These are phyloP conservation scores for Castanopsis chinensis DNA, from an alignment of 306 rosid genomes.

Conservation along the genomic window DNA sequence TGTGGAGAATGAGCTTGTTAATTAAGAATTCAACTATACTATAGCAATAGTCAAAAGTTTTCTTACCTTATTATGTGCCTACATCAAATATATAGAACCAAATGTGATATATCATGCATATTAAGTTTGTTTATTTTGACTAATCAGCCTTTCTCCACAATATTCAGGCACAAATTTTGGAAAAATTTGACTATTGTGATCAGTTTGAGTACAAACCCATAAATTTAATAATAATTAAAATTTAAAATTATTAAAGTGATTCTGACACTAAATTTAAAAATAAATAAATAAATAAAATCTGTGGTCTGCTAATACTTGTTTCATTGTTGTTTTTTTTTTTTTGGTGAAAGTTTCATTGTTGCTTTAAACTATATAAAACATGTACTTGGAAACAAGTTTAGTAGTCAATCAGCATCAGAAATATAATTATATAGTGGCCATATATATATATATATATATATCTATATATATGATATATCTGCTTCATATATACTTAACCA, in stretches of 20 bases:
- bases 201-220: neutral
- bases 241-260: neutral
- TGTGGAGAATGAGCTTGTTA: neutral
- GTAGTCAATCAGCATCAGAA: too few species aligned
- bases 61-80: neutral
- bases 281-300: neutral
- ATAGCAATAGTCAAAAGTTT: neutral
- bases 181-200: constrained; percentile 10
- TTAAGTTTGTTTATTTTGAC: neutral
- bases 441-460: too few species aligned
- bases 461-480: neutral
- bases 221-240: neutral
- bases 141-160: constrained; percentile 11
- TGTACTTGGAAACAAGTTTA: neutral
- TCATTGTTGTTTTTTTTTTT: neutral
- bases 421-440: neutral
- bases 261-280: neutral
- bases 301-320: neutral
- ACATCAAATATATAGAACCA: neutral
- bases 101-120: too few species aligned
- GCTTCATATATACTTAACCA: neutral
- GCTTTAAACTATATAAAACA: neutral
- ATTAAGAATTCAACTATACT: neutral
- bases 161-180: constrained; percentile 33
- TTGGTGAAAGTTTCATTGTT: neutral